Percentiles rank a stretch among this genome's conserved stretches.
These are phyloP conservation scores for Cyamopsis tetragonoloba DNA, from an alignment of 306 rosid species.

Conservation along the genomic window DNA sequence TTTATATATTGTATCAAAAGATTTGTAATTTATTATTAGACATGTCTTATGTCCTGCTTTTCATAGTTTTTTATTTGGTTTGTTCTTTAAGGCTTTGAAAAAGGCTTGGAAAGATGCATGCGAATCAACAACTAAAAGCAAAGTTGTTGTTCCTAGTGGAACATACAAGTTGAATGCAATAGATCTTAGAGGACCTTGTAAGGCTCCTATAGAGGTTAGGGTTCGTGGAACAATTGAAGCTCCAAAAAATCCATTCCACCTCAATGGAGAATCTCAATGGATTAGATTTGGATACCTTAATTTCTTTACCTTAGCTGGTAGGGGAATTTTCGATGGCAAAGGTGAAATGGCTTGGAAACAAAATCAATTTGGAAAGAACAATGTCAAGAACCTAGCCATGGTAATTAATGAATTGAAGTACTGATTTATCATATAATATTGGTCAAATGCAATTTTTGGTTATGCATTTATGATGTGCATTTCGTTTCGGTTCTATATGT, in stretches of 20 bases:
- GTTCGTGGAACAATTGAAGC: not conserved
- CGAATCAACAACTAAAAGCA: not conserved
- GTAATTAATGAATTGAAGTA: no score
- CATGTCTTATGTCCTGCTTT: not conserved
- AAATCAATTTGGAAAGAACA: not conserved
- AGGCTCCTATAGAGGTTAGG: not conserved
- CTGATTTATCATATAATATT: no score
- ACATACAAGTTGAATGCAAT: not conserved
- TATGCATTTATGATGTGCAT: no score
- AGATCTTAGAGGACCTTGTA: not conserved
- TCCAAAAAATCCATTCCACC: not conserved
- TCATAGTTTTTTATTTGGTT: not conserved
- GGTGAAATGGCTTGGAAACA: constrained; percentile 14
- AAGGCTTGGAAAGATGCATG: not conserved
- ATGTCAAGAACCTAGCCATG: not conserved
- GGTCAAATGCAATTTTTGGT: no score
- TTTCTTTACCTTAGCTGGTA: not conserved
- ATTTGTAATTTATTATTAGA: no score
- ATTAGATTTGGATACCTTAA: not conserved
- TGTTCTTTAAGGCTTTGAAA: constrained; percentile 1
- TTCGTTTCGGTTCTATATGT: no score
- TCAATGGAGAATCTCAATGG: not conserved
- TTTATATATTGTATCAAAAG: not conserved
- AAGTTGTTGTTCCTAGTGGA: not conserved
- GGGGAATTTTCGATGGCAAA: not conserved